Evolutionary conservation across 495 filamentous ascomycete species (phyloP), one percentile per base, ranked within the genome.

Genomic region (Penicillium atrosanguineum): DNA sequence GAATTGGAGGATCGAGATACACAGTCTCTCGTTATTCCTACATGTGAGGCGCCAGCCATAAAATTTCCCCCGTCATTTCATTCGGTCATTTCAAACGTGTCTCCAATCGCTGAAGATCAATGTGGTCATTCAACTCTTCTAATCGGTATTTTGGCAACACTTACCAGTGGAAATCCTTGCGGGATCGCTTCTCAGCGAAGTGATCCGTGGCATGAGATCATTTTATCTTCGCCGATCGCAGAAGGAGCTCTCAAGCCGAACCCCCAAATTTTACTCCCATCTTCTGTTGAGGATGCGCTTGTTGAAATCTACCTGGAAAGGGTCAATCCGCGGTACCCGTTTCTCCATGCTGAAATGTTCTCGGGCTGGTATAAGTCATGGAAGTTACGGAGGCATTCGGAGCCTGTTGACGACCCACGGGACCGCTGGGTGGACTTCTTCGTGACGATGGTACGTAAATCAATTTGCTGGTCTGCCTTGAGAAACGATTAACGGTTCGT

Each of bases 281-380:
- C 21, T 14, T 15, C 40, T 25, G 16, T 29, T 25, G 38, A 47
- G 34, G 51, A 62, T 53, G 14, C 50, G 0, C 42, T 59, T 6
- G 37, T 64, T 20, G 40, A 50, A 20, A 52, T 58, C 12, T 64
- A 61, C 25, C 38, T 61, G 8, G 52, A 64, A 44, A 28, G 58
- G 25, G 61, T 64, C 9, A 64, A 64, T 16, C 61, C 58, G 9
- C 55, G 61, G 34, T 61, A 64, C 45, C 61, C 61, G 2, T 64
- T 61, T 21, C 55, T 64, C 16, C 58, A 61, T 44, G 52, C 39
- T 3, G 48, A 56, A 6, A 59, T 49, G 9, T 64, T 61, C 16
- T 9, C 50, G 7, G 45, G 21, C n/a, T 64, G 61, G 61, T 64
- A 61, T 40, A 29, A 31, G 19, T 48, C 58, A 9, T 64, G 61